A percentile compares a stretch with the other conserved stretches of the same genome.
These are phyloP conservation scores for Arthrobotrys musiformis DNA, from an alignment of 2,329 filamentous ascomycete genomes.

Conservation along the genomic window DNA sequence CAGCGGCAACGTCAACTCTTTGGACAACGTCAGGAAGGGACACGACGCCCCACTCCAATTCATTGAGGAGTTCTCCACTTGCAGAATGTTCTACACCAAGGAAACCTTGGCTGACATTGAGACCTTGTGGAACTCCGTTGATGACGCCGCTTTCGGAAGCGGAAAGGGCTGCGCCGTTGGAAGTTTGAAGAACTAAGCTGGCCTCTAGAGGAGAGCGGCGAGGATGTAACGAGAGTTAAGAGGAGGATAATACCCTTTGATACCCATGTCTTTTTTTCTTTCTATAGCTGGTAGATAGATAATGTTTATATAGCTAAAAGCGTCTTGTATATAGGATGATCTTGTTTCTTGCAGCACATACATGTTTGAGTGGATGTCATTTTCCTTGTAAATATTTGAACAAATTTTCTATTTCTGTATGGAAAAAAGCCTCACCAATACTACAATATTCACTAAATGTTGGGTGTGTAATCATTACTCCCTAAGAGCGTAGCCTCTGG, in stretches of 20 bases:
- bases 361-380: not conserved
- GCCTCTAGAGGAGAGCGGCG: too few relatives aligned
- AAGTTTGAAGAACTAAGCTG: conserved; percentile 38
- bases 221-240: not conserved
- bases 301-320: conserved; percentile 10
- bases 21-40: conserved; percentile 51
- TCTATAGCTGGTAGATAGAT: not conserved
- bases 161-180: conserved; percentile 48
- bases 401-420: not conserved
- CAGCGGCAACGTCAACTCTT: conserved; percentile 49
- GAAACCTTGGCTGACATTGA: conserved; percentile 66
- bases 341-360: not conserved
- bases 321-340: not conserved
- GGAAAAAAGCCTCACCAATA: not conserved
- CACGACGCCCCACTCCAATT: conserved; percentile 65
- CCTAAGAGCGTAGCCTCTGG: too few relatives aligned
- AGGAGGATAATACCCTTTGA: not conserved
- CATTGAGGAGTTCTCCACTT: conserved; percentile 66
- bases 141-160: conserved; percentile 61
- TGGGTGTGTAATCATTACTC: too few relatives aligned
- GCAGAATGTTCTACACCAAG: conserved; percentile 67
- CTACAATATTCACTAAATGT: too few relatives aligned
- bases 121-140: conserved; percentile 66
- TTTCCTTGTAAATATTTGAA: not conserved
- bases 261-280: not conserved